Base-by-base conservation (phyloP, 257 asterid genomes). In the Linaria vulgaris region DNA sequence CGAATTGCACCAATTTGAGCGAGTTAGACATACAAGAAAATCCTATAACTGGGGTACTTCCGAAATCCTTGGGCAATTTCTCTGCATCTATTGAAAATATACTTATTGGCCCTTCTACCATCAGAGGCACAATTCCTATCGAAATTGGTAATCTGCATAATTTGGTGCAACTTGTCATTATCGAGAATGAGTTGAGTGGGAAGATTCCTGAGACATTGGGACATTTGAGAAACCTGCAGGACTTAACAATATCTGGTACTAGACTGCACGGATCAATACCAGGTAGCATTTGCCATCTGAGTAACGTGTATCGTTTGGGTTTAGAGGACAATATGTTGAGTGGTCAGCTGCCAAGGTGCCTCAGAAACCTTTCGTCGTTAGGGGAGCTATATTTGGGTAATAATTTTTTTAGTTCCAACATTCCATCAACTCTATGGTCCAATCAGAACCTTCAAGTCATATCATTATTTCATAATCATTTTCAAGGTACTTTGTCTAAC, bases 101-200 rank as follows among this genome's bases (percentile, higher is more conserved):
- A 17, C 0, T 0, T 4, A 72, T 68, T 13, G 0, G 0, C 27
- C 0, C 8, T 5, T 39, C 50, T 25, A 49, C 62, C 5, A 39
- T 73, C 41, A 63, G 17, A 55, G 74, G 78, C 59, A 12, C 8
- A n/a, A n/a, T n/a, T n/a, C n/a, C n/a, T n/a, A n/a, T n/a, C n/a
- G n/a, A n/a, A n/a, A n/a, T n/a, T n/a, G n/a, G n/a, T n/a, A n/a
- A n/a, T n/a, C n/a, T n/a, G n/a, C n/a, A n/a, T n/a, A n/a, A n/a
- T n/a, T n/a, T 67, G 54, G 13, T 30, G 8, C 16, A 4, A 19
- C 20, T 73, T 11, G 15, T 9, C 6, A 24, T 73, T 14, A 52
- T 43, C 9, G 0, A 7, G 0, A 73, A 67, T 56, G 37, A 56
- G 9, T 53, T 67, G 45, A 55, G 30, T 6, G 74, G 74, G 4